These are phyloP conservation scores for Cicer cuneatum DNA, from an alignment of 306 rosid genomes.

Conservation along the genomic window DNA sequence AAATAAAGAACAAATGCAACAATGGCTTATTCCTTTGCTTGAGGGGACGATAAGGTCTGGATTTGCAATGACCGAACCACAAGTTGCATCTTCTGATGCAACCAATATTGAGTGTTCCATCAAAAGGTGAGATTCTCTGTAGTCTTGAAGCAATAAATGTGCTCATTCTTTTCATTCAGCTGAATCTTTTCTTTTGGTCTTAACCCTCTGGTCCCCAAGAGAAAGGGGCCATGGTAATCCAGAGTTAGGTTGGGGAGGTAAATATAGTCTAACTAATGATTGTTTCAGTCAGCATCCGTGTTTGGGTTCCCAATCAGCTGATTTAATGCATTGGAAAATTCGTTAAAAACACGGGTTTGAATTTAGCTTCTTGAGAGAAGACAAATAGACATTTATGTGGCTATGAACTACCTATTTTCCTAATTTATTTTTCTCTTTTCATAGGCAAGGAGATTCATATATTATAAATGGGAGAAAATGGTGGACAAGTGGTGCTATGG, in stretches of 20 bases:
- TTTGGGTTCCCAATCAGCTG: too few relatives aligned
- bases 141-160: slow-evolving; percentile 18
- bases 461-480: slow-evolving; percentile 89
- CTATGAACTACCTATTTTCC: slow-evolving; percentile 14
- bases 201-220: too few relatives aligned
- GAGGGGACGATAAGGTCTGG: slow-evolving; percentile 94
- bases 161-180: slow-evolving; percentile 27
- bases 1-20: slow-evolving; percentile 70
- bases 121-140: slow-evolving; percentile 60
- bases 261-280: too few relatives aligned
- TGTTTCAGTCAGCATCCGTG: too few relatives aligned
- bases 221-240: too few relatives aligned
- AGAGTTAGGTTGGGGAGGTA: too few relatives aligned
- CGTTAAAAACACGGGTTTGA: slow-evolving; percentile 11
- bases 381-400: slow-evolving; percentile 1
- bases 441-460: slow-evolving; percentile 82
- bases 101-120: slow-evolving; percentile 91
- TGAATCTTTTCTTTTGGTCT: too few relatives aligned
- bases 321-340: slow-evolving; percentile 5
- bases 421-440: slow-evolving; percentile 16
- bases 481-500: slow-evolving; percentile 99
- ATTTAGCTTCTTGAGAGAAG: slow-evolving; percentile 36
- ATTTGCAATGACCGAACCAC: slow-evolving; percentile 96
- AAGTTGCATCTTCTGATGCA: slow-evolving; percentile 94
- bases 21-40: slow-evolving; percentile 96